A percentile compares a stretch with the other conserved stretches of the same genome.
Evolutionary conservation across 164 flowering plant species (phyloP).

Genomic region (Tetrastigma voinierianum): DNA sequence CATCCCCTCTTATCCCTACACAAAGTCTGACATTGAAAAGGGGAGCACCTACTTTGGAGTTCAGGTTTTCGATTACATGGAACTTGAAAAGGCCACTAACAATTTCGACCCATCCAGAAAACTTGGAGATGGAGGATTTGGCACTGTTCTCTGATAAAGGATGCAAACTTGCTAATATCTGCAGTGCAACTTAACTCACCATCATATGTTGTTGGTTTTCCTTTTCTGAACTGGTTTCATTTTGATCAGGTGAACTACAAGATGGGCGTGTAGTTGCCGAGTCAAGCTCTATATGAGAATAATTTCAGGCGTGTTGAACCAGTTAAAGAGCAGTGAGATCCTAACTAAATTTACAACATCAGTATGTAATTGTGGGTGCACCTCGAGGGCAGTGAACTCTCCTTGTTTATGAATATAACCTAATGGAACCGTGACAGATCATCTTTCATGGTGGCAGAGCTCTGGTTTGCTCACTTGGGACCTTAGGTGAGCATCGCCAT

Average conservation of each 20-base stretch:
- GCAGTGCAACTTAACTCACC: neutral
- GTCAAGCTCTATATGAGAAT: slow-evolving; percentile 55
- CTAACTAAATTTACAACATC: slow-evolving; percentile 38
- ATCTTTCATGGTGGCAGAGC: slow-evolving; percentile 46
- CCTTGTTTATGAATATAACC: slow-evolving; percentile 62
- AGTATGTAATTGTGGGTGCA: slow-evolving; percentile 52
- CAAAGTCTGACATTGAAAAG: slow-evolving; percentile 28
- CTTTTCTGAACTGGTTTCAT: neutral
- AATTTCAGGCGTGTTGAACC: slow-evolving; percentile 48
- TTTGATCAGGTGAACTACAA: slow-evolving; percentile 33
- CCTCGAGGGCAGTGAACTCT: slow-evolving; percentile 56
- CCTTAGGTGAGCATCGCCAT: slow-evolving; percentile 45
- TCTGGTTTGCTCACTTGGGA: slow-evolving; percentile 44
- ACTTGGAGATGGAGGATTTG: slow-evolving; percentile 63
- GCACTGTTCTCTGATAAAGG: slow-evolving; percentile 44
- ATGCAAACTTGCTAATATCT: neutral
- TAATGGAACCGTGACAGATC: slow-evolving; percentile 68
- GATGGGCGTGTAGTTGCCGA: slow-evolving; percentile 62
- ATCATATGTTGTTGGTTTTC: neutral
- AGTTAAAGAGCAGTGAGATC: slow-evolving; percentile 55
- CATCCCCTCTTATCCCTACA: slow-evolving; percentile 24
- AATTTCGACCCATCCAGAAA: slow-evolving; percentile 39
- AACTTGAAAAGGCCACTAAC: slow-evolving; percentile 49
- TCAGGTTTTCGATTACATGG: slow-evolving; percentile 36
- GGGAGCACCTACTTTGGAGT: slow-evolving; percentile 38